phyloP scores from a whole-genome alignment of 75 land plant species.

The Pseudotsuga menziesii region DNA sequence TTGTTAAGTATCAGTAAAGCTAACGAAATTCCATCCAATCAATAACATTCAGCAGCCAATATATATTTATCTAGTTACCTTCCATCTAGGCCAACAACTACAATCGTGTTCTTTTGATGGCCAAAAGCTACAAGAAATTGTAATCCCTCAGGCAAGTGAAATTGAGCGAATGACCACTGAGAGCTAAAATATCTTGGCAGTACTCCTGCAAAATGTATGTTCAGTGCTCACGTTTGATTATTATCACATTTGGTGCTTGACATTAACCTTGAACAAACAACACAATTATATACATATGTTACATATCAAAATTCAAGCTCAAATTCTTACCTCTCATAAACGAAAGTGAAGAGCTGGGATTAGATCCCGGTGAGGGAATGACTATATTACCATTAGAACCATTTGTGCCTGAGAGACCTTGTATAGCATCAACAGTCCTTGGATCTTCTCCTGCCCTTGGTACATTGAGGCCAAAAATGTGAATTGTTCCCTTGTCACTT shows the following conservation, averaged over 20 bases:
- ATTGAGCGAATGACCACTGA: conserved; percentile 92
- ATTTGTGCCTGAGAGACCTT: conserved; percentile 25
- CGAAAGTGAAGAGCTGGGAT: conserved; percentile 76
- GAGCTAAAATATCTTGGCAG: conserved; percentile 89
- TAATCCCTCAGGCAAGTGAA: conserved; percentile 61
- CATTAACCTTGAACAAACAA: neutral
- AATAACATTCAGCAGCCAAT: neutral
- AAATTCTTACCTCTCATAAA: conserved; percentile 83
- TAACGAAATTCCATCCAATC: neutral
- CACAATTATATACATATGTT: neutral
- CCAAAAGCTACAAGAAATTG: conserved; percentile 82
- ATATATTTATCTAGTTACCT: conserved; percentile 31
- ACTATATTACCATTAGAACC: conserved; percentile 39
- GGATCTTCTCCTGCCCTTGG: conserved; percentile 47
- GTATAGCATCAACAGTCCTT: conserved; percentile 15
- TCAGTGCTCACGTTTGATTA: neutral
- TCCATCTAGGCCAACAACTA: conserved; percentile 76
- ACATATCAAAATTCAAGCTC: neutral
- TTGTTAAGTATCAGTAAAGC: neutral
- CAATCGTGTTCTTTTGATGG: conserved; percentile 50
- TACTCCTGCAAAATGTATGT: conserved; percentile 41
- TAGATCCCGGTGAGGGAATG: conserved; percentile 45
- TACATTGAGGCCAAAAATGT: conserved; percentile 73
- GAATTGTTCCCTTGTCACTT: conserved; percentile 95
- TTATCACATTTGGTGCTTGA: neutral